Base-by-base conservation (phyloP, 352 stramenopile genomes). In the Globisporangium perplexum region DNA sequence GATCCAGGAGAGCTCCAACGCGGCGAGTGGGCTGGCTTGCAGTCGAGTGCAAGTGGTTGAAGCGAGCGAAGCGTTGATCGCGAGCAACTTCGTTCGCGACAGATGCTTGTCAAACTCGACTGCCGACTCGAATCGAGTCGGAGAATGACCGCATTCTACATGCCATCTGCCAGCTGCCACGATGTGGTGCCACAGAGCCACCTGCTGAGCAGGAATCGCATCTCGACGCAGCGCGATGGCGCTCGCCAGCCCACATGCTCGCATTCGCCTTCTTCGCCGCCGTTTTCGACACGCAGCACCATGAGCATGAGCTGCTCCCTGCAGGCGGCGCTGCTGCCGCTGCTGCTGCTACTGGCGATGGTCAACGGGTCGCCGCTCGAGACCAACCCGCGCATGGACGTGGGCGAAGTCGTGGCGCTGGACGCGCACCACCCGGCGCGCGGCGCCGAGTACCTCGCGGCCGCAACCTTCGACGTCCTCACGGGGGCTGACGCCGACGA, bases 401-500 rank as follows among this genome's bases (percentile, higher is more conserved):
- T 66, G 43, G 65, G 68, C 15, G 42, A 47, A 0, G 20, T 78
- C 26, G 53, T 65, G 39, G 53, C 39, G 51, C 44, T 83, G n/a
- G 35, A 80, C 46, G 35, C 49, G 12, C 57, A 68, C 15, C 57
- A 70, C 57, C 70, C 72, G 3, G 72, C 56, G 24, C 23, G 54
- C 30, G 70, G 72, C 42, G 26, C 65, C 17, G 68, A 57, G n/a
- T 26, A 57, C 31, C 3, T 39, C 4, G 38, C 26, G 3, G 47
- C 23, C 7, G 65, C 62, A 7, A 69, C 57, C 14, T 72, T 68
- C 10, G 48, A 66, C 35, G 28, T 52, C 30, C 52, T 65, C 15
- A 30, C 18, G 11, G 35, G 42, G 20, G 53, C 22, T 33, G 56
- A 69, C 24, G 30, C 36, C 33, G 53, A 24, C 28, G 56, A 69